A percentile compares a stretch with the other conserved stretches of the same genome.
Evolutionary conservation across 2,329 filamentous ascomycete genomes (phyloP).

Genomic region (Pyrenophora teres): DNA sequence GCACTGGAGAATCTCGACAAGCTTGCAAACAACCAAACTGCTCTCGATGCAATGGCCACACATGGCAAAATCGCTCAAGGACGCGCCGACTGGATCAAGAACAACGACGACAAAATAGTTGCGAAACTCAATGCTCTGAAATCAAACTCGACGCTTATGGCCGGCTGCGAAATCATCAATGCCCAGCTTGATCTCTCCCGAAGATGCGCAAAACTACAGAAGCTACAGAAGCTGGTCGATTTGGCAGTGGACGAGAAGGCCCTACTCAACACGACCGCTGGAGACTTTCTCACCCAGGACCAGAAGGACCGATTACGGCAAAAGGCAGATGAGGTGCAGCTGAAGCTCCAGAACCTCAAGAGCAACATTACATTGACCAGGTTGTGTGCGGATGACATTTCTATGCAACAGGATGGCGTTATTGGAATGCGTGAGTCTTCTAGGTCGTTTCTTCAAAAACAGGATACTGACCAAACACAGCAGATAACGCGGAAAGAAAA

Average conservation of each 20-base stretch:
- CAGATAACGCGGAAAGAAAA: constrained; percentile 16
- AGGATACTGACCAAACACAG: constrained; percentile 1
- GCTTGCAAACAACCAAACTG: constrained; percentile 34
- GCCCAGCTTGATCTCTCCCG: constrained; percentile 26
- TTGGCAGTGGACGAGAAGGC: constrained; percentile 28
- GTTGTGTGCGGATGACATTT: constrained; percentile 16
- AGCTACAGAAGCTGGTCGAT: constrained; percentile 22
- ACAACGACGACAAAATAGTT: constrained; percentile 25
- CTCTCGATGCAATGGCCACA: constrained; percentile 25
- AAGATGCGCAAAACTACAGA: constrained; percentile 28
- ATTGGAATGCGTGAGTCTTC: constrained; percentile 9
- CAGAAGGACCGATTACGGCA: constrained; percentile 27
- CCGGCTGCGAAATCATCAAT: constrained; percentile 28
- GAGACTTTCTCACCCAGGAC: constrained; percentile 29
- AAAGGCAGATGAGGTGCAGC: constrained; percentile 30
- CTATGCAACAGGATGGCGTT: constrained; percentile 8
- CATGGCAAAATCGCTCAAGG: constrained; percentile 19
- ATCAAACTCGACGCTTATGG: constrained; percentile 31
- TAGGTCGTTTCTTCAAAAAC: background rate
- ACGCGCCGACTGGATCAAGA: constrained; percentile 15
- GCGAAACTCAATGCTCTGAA: constrained; percentile 27
- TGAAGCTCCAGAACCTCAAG: constrained; percentile 30
- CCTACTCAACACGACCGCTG: constrained; percentile 17
- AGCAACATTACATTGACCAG: constrained; percentile 33
- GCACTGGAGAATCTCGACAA: constrained; percentile 28